A percentile compares a stretch with the other conserved stretches of the same genome.
These are phyloP conservation scores for Candida tammaniensis DNA, from an alignment of 805 yeast species.

Conservation along the genomic window DNA sequence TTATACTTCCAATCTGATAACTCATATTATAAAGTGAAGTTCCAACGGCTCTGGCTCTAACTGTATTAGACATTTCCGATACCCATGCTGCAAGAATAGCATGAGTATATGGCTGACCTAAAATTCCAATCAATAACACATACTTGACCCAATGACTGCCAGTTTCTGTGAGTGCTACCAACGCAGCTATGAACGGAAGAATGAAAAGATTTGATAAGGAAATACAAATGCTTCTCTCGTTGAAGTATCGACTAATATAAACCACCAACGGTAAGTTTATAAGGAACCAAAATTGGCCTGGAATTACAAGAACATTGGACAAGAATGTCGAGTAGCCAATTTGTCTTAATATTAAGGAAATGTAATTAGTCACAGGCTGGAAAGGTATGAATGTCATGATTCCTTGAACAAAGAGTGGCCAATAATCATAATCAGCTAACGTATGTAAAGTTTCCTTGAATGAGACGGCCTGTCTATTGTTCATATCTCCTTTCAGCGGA, in stretches of 20 bases:
- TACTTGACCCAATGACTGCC: constrained; percentile 61
- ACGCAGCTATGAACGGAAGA: constrained; percentile 61
- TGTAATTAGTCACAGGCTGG: constrained; percentile 28
- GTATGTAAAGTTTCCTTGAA: constrained; percentile 15
- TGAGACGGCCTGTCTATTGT: constrained; percentile 23
- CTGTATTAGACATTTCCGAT: constrained; percentile 19
- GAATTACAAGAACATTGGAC: constrained; percentile 52
- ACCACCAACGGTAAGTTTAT: constrained; percentile 22
- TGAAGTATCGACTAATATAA: constrained; percentile 36
- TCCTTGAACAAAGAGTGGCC: constrained; percentile 35
- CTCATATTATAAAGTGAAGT: constrained; percentile 24
- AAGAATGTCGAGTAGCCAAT: constrained; percentile 29
- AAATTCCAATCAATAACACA: constrained; percentile 36
- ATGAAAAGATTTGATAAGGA: constrained; percentile 58
- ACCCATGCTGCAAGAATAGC: constrained; percentile 25
- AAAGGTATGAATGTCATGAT: constrained; percentile 20
- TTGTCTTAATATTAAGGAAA: constrained; percentile 45
- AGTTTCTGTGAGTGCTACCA: constrained; percentile 61
- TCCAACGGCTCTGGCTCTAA: constrained; percentile 21
- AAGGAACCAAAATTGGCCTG: constrained; percentile 18
- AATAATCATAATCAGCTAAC: constrained; percentile 21
- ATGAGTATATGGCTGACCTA: constrained; percentile 19
- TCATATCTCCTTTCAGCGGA: constrained; percentile 29
- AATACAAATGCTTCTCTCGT: constrained; percentile 47
- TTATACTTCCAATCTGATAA: constrained; percentile 15